A percentile compares a stretch with the other conserved stretches of the same genome.
phyloP scores from a whole-genome alignment of 2,329 filamentous ascomycete genomes.

The Chaetomiaceae sp. region DNA sequence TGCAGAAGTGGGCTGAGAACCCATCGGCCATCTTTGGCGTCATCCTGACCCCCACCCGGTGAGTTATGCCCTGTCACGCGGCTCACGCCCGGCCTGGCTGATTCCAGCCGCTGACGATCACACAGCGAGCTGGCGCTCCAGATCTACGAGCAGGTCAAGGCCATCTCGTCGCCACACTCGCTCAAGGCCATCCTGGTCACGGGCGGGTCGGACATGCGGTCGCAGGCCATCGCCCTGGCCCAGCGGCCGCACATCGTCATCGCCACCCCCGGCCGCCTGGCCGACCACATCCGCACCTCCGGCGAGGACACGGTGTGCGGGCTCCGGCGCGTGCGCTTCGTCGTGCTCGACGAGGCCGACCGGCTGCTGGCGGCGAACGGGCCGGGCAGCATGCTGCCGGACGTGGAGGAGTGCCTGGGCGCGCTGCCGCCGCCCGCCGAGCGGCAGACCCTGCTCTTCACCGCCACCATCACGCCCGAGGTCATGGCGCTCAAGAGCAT shows the following conservation, averaged over 20 bases:
- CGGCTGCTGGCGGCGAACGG: conserved; percentile 68
- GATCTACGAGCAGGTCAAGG: conserved; percentile 93
- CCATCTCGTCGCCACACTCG: conserved; percentile 79
- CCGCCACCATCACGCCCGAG: conserved; percentile 89
- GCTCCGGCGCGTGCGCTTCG: conserved; percentile 69
- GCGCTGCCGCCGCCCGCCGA: conserved; percentile 69
- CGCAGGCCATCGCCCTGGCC: conserved; percentile 78
- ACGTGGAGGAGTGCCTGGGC: conserved; percentile 81
- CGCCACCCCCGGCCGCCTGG: conserved; percentile 85
- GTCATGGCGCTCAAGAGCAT: conserved; percentile 79
- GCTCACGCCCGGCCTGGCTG: background rate
- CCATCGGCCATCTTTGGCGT: conserved; percentile 86
- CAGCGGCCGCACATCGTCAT: conserved; percentile 86
- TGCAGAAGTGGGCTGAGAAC: conserved; percentile 90
- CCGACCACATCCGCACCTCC: conserved; percentile 87
- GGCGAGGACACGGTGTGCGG: conserved; percentile 86
- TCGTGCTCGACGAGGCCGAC: conserved; percentile 95
- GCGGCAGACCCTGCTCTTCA: conserved; percentile 93
- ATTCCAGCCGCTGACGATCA: background rate
- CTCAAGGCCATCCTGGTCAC: conserved; percentile 87
- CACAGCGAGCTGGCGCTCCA: conserved; percentile 79
- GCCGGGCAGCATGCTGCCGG: conserved; percentile 84
- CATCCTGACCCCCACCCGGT: conserved; percentile 81
- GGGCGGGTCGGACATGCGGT: conserved; percentile 85
- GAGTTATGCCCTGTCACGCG: conserved; percentile 17